A percentile compares a stretch with the other conserved stretches of the same genome.
These are phyloP conservation scores for Dioscorea alata DNA, from an alignment of 106 monocot species.

Conservation along the genomic window DNA sequence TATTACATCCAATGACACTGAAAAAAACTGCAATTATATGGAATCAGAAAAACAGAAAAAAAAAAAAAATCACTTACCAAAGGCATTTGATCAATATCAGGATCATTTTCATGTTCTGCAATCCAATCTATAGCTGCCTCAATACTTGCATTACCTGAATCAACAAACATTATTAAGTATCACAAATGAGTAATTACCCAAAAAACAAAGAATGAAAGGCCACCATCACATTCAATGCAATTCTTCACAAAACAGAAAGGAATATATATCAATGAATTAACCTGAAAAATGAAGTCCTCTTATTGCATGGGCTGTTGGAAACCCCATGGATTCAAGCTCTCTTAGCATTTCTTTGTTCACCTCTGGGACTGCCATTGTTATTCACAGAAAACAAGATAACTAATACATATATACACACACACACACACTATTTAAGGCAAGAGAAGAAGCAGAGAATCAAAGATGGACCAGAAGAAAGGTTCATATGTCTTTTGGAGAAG, in stretches of 20 bases:
- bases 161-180: too few species aligned
- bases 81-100: slow-evolving; percentile 96
- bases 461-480: too few species aligned
- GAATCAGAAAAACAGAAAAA: not conserved
- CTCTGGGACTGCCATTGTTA: slow-evolving; percentile 75
- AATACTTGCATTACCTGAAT: slow-evolving; percentile 73
- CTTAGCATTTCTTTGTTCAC: slow-evolving; percentile 64
- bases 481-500: too few species aligned
- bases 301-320: slow-evolving; percentile 70
- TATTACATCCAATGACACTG: too few species aligned
- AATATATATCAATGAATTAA: slow-evolving; percentile 15
- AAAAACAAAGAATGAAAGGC: not conserved
- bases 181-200: too few species aligned
- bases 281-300: slow-evolving; percentile 91
- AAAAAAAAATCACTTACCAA: slow-evolving; percentile 40
- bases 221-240: not conserved
- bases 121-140: slow-evolving; percentile 92
- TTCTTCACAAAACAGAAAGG: not conserved
- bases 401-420: too few species aligned
- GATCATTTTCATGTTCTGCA: slow-evolving; percentile 88
- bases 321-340: slow-evolving; percentile 88
- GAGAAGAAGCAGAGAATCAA: too few species aligned
- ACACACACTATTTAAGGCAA: too few species aligned
- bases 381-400: not conserved
- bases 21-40: not conserved